Percentiles rank a stretch among this genome's conserved stretches.
These are phyloP conservation scores for Boletus calvinii DNA, from an alignment of 1,284 basidiomycete species.

Conservation along the genomic window DNA sequence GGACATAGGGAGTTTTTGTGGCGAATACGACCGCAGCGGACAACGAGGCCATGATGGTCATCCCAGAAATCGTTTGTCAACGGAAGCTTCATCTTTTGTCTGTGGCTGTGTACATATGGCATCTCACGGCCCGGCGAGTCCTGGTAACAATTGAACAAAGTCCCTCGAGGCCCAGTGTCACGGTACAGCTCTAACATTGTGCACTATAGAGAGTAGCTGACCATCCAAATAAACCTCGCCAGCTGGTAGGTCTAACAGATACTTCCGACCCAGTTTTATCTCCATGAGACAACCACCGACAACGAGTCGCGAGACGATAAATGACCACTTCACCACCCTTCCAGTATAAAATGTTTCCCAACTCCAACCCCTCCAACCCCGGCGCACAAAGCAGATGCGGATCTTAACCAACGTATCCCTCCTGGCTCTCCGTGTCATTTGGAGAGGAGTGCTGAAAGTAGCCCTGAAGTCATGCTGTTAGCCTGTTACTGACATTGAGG, in stretches of 20 bases:
- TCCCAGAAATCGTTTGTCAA: not conserved
- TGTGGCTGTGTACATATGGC: constrained; percentile 17
- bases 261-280: not conserved
- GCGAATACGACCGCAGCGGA: constrained; percentile 68
- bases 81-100: not conserved
- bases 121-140: no score
- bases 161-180: no score
- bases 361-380: not conserved
- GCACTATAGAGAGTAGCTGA: not conserved
- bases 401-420: not conserved
- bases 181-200: not conserved
- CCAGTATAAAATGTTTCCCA: not conserved
- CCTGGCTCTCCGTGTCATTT: not conserved
- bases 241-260: not conserved
- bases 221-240: not conserved
- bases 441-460: not conserved
- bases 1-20: constrained; percentile 76
- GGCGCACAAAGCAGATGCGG: not conserved
- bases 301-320: not conserved
- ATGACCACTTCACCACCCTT: not conserved
- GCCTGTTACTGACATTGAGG: not conserved
- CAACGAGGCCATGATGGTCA: constrained; percentile 11
- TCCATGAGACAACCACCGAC: not conserved
- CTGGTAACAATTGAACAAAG: no score
- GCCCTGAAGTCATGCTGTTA: not conserved